phyloP scores from a whole-genome alignment of 2,329 filamentous ascomycete species.

The Fusarium hainanense region DNA sequence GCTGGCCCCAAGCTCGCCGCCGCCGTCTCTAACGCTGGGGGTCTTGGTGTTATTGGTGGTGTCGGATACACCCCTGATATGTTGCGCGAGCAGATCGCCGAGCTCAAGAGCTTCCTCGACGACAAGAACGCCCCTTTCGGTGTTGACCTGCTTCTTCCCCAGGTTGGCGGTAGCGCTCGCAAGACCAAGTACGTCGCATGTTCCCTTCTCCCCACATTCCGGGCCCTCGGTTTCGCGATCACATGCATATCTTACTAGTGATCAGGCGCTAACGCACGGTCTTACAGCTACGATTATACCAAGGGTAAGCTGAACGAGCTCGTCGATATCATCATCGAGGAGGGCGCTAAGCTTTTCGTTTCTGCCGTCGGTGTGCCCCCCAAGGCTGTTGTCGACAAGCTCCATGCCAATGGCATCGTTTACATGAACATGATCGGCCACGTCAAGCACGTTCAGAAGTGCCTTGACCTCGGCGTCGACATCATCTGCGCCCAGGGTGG shows the following conservation, averaged over 20 bases:
- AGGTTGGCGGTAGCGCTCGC: constrained; percentile 92
- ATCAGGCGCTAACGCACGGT: constrained; percentile 20
- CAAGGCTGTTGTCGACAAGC: constrained; percentile 85
- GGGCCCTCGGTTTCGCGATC: constrained; percentile 16
- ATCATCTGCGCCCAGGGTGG: constrained; percentile 99
- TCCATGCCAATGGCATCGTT: constrained; percentile 87
- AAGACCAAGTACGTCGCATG: constrained; percentile 80
- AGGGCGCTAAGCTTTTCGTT: constrained; percentile 91
- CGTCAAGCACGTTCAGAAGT: constrained; percentile 98
- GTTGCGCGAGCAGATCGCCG: constrained; percentile 92
- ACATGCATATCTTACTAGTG: constrained; percentile 34
- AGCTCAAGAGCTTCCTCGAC: constrained; percentile 87
- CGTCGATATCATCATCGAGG: constrained; percentile 91
- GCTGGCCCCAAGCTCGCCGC: constrained; percentile 96
- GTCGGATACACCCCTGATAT: constrained; percentile 97
- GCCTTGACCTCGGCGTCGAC: constrained; percentile 89
- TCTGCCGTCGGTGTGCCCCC: constrained; percentile 95
- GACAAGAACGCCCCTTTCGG: constrained; percentile 97
- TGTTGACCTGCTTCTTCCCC: constrained; percentile 91
- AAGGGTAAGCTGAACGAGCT: constrained; percentile 97
- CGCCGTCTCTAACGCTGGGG: constrained; percentile 95
- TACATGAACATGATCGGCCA: constrained; percentile 99
- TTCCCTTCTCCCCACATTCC: neutral
- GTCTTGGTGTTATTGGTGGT: constrained; percentile 95
- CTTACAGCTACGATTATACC: constrained; percentile 95